Evolutionary conservation across 2,329 filamentous ascomycete species (phyloP).

Genomic region (Xylariales sp.): DNA sequence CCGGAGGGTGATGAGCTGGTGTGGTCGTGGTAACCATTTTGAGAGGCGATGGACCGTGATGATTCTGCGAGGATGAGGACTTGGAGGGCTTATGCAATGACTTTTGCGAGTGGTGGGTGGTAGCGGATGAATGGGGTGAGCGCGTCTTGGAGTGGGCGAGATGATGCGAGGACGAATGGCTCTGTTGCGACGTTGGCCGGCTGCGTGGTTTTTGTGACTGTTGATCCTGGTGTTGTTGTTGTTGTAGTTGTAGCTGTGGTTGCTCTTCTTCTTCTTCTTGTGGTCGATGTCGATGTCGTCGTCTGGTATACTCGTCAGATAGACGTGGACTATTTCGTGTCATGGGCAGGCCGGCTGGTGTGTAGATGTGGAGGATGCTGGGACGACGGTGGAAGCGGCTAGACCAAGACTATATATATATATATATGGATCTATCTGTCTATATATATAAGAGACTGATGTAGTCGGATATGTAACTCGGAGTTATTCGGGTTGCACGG

Average conservation of each 20-base stretch:
- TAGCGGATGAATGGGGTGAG: constrained; percentile 39
- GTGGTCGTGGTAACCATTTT: constrained; percentile 51
- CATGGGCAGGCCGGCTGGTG: constrained; percentile 41
- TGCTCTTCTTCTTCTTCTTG: neutral
- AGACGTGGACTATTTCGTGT: constrained; percentile 47
- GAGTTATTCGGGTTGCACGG: neutral
- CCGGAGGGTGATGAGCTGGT: constrained; percentile 39
- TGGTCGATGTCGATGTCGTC: constrained; percentile 30
- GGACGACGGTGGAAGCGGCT: constrained; percentile 3
- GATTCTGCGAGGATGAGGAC: constrained; percentile 39
- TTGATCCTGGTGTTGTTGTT: neutral
- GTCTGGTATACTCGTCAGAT: constrained; percentile 47
- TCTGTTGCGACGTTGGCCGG: constrained; percentile 44
- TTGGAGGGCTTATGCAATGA: constrained; percentile 32
- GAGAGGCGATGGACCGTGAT: constrained; percentile 48
- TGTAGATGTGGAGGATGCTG: constrained; percentile 4
- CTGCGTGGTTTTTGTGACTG: constrained; percentile 22
- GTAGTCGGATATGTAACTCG: neutral
- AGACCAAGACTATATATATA: constrained; percentile 12
- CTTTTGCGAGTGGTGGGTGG: constrained; percentile 31
- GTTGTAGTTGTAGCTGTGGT: neutral
- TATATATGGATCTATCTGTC: neutral
- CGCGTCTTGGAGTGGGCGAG: constrained; percentile 34
- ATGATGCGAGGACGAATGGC: constrained; percentile 38
- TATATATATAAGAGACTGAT: neutral